These are phyloP conservation scores for Pseudocercospora musae DNA, from an alignment of 2,329 filamentous ascomycete species.

Conservation along the genomic window DNA sequence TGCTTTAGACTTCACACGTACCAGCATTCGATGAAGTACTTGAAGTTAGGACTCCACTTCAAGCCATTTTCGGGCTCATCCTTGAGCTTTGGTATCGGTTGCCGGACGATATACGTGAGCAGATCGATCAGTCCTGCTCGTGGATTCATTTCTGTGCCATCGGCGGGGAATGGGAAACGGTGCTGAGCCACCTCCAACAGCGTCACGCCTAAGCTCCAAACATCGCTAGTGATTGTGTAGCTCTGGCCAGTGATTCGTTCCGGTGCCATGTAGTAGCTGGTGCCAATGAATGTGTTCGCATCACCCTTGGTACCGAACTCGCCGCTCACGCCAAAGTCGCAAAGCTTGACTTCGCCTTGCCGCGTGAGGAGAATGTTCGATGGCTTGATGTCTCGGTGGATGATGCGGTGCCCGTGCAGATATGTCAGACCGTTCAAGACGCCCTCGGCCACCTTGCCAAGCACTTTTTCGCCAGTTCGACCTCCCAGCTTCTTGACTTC, in stretches of 20 bases:
- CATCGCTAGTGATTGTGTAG: conserved; percentile 97
- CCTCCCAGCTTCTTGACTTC: conserved; percentile 95
- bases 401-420: conserved; percentile 92
- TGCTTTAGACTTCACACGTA: conserved; percentile 51
- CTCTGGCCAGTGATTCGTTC: conserved; percentile 96
- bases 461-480: conserved; percentile 91
- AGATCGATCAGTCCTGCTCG: conserved; percentile 90
- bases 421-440: conserved; percentile 93
- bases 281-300: conserved; percentile 98
- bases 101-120: conserved; percentile 93
- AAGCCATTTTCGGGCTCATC: conserved; percentile 77
- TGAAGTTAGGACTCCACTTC: conserved; percentile 95
- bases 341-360: conserved; percentile 91
- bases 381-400: conserved; percentile 98
- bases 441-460: conserved; percentile 94
- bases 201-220: conserved; percentile 96
- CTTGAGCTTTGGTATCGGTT: conserved; percentile 91
- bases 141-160: conserved; percentile 93
- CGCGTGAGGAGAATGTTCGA: conserved; percentile 94
- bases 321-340: conserved; percentile 95
- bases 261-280: conserved; percentile 98
- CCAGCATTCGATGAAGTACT: conserved; percentile 99
- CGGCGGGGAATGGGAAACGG: conserved; percentile 95
- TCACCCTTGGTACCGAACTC: conserved; percentile 98
- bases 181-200: conserved; percentile 99